Evolutionary conservation across 1,139 yeast genomes (phyloP), one percentile per base, ranked within the genome.

Genomic region (Trichomonascaceae sp.): DNA sequence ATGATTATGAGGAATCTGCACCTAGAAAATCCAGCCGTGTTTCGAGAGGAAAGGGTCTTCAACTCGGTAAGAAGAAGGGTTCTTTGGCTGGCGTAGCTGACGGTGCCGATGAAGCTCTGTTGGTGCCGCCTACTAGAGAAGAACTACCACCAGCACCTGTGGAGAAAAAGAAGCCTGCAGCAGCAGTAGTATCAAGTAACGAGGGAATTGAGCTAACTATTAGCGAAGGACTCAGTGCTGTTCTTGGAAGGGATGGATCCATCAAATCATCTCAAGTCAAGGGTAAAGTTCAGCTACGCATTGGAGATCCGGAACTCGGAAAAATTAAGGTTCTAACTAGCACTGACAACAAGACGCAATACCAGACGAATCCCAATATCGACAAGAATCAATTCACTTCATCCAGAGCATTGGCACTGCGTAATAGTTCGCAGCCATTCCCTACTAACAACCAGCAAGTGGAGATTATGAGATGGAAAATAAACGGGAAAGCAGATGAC

Each of bases 361-460:
- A 82, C 76, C 91, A 91, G 71, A 89, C 98, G 30, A 97, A 93
- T 74, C 99, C 99, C 59, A 90, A 91, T 69, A 95, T 93, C 60
- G 97, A 93, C 74, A 85, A 88, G 67, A 75, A 75, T 50, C 72
- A 81, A 64, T 93, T 91, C 70, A 76, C 79, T 49, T 70, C 77
- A 22, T 70, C 76, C 32, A 77, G 80, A 58, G 72, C 80, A 45
- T 83, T 93, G 66, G 85, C 86, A 1, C 80, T 91, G 64, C 88
- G 87, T 67, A 96, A 90, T 67, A 75, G 82, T 53, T 68, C 80
- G 45, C 87, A 89, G 65, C 81, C 90, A 30, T 91, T 93, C 80
- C 98, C 98, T 47, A 77, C 90, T 8, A 89, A 91, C 70, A 96
- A 90, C 70, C 93, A 87, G 67, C 85, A 89, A 55, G 76, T 90